These are phyloP conservation scores for Penicillium silybi DNA, from an alignment of 495 filamentous ascomycete genomes.

Conservation along the genomic window DNA sequence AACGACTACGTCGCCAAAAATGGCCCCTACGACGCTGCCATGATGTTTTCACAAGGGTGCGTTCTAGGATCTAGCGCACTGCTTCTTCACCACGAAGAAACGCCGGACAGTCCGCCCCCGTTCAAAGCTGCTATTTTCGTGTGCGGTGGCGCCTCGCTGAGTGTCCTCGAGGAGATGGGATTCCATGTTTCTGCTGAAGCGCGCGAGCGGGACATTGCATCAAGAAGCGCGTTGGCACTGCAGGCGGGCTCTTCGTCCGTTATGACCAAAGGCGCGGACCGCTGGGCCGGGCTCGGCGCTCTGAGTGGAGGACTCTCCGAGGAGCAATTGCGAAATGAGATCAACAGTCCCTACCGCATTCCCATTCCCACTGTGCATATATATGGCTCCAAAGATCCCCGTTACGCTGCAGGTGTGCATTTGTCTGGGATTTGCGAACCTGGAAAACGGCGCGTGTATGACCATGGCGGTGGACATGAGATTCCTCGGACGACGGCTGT, in stretches of 20 bases:
- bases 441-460: conserved; percentile 41
- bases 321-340: conserved; percentile 45
- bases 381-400: conserved; percentile 55
- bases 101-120: conserved; percentile 34
- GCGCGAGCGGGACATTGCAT: conserved; percentile 31
- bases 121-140: conserved; percentile 61
- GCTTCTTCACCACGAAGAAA: conserved; percentile 35
- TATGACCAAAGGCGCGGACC: conserved; percentile 24
- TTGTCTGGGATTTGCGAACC: conserved; percentile 51
- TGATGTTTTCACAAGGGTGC: conserved; percentile 60
- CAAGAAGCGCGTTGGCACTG: conserved; percentile 24
- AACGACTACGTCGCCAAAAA: conserved; percentile 39
- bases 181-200: conserved; percentile 43
- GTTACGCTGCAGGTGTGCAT: conserved; percentile 52
- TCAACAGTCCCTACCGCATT: conserved; percentile 40
- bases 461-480: conserved; percentile 56
- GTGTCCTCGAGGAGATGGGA: conserved; percentile 46
- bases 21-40: conserved; percentile 58
- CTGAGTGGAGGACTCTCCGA: conserved; percentile 42
- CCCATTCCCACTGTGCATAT: conserved; percentile 60
- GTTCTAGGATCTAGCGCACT: conserved; percentile 45
- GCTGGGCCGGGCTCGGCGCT: conserved; percentile 23
- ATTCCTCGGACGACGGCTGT: conserved; percentile 40
- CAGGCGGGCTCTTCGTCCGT: conserved; percentile 27
- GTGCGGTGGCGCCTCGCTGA: conserved; percentile 50